phyloP scores from a whole-genome alignment of 805 yeast species.

The Saccharomyces jurei region DNA sequence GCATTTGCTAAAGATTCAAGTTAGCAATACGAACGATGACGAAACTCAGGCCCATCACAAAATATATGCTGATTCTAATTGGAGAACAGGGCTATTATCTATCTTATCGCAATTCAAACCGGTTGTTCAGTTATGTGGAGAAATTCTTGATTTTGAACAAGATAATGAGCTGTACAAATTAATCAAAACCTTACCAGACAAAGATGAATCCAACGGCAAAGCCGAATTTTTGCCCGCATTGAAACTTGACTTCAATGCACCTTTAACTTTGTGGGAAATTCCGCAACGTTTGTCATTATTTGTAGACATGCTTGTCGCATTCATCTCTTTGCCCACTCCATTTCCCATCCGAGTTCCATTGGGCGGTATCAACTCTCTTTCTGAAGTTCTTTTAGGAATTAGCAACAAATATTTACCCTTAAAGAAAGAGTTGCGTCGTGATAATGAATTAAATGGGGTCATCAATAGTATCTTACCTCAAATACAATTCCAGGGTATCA shows the following conservation, averaged over 20 bases:
- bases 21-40: conserved; percentile 32
- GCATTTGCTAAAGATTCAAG: conserved; percentile 49
- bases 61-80: conserved; percentile 35
- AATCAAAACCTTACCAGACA: conserved; percentile 35
- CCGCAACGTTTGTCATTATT: conserved; percentile 44
- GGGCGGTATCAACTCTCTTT: conserved; percentile 44
- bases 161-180: conserved; percentile 42
- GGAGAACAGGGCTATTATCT: conserved; percentile 41
- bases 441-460: conserved; percentile 38
- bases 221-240: conserved; percentile 40
- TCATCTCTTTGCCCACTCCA: conserved; percentile 45
- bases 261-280: conserved; percentile 43
- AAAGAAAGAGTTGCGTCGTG: conserved; percentile 50
- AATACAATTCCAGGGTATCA: conserved; percentile 40
- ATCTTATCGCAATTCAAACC: conserved; percentile 48
- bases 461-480: conserved; percentile 38
- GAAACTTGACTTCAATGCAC: conserved; percentile 50
- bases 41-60: conserved; percentile 28
- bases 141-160: conserved; percentile 48
- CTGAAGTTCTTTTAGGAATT: conserved; percentile 49
- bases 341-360: conserved; percentile 54
- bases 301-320: conserved; percentile 37
- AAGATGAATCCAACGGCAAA: conserved; percentile 4
- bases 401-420: conserved; percentile 48
- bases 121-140: conserved; percentile 47